Percentiles rank a stretch among this genome's conserved stretches.
Evolutionary conservation across 1,139 yeast species (phyloP).

Genomic region (Petasospora rhodanensis): DNA sequence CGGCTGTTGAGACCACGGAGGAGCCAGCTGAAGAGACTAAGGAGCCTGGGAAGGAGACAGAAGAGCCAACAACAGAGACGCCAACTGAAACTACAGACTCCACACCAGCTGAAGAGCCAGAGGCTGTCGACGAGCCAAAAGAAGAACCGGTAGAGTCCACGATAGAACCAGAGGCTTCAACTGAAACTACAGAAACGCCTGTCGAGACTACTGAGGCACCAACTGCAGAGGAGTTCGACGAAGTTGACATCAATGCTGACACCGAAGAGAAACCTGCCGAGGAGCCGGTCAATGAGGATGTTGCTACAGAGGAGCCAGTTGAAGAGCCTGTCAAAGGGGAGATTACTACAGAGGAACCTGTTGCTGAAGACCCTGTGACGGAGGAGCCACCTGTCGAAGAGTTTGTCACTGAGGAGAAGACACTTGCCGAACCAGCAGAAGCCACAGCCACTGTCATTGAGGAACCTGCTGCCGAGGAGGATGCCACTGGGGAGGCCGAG

Average conservation of each 20-base stretch:
- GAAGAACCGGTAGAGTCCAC: neutral
- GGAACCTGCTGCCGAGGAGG: neutral
- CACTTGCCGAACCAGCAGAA: neutral
- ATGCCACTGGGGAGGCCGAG: constrained; percentile 1
- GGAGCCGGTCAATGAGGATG: neutral
- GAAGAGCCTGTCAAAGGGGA: neutral
- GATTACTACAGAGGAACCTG: neutral
- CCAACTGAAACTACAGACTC: too few relatives aligned
- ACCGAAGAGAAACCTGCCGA: neutral
- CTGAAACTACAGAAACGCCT: neutral
- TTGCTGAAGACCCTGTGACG: neutral
- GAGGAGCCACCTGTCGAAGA: neutral
- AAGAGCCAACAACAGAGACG: neutral
- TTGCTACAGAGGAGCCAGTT: neutral
- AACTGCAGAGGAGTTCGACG: constrained; percentile 1
- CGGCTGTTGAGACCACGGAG: neutral
- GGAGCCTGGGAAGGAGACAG: neutral
- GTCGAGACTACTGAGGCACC: constrained; percentile 1
- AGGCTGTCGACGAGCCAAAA: neutral
- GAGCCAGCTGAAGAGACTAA: constrained; percentile 1
- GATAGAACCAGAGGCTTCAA: neutral
- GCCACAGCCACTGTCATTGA: too few relatives aligned
- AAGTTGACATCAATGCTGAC: constrained; percentile 1
- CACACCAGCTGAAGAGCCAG: neutral
- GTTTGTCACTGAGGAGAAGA: constrained; percentile 4